Evolutionary conservation across 164 flowering plant genomes (phyloP), one percentile per base, ranked within the genome.

Genomic region (Nymphaea colorata): DNA sequence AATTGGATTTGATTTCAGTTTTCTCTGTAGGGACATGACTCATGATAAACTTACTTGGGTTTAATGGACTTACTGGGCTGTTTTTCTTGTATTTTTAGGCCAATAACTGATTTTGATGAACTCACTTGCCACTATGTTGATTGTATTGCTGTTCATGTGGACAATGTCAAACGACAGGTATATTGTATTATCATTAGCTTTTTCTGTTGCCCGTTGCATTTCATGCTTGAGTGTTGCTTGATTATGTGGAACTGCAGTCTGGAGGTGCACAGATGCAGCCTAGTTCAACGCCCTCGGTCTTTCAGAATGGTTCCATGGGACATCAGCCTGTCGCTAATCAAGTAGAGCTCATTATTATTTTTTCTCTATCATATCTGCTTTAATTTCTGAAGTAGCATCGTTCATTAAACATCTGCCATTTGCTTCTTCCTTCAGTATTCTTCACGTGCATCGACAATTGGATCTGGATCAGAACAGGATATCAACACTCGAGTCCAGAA

Each of bases 41-140:
- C 1, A 25, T 25, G 36, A 25, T 25, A 25, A 25, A 25, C 36
- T 25, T 25, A 25, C 36, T 25, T 25, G 36, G 36, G 36, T 25
- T 25, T 25, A 25, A 25, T 25, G 36, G 36, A n/a, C 36, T 25
- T 25, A 25, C 36, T 25, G 36, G 36, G 36, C 36, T 25, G 36
- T 0, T 25, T 25, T 12, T 47, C 55, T 47, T 12, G 6, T 47
- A 12, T 64, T 80, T 78, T 68, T 88, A 93, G 98, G 91, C 89
- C 92, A 64, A 77, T 93, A 64, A 82, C 78, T 18, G 89, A 93
- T 73, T 93, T 81, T 63, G 84, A 91, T 78, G 91, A 91, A 81
- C 73, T 93, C 73, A 70, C 93, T 51, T 66, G 64, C 79, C 98
- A 93, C 80, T 93, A 86, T 68, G 63, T 85, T 41, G 94, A 91